Base-by-base conservation (phyloP, 306 rosid genomes). In the Prunus dulcis region DNA sequence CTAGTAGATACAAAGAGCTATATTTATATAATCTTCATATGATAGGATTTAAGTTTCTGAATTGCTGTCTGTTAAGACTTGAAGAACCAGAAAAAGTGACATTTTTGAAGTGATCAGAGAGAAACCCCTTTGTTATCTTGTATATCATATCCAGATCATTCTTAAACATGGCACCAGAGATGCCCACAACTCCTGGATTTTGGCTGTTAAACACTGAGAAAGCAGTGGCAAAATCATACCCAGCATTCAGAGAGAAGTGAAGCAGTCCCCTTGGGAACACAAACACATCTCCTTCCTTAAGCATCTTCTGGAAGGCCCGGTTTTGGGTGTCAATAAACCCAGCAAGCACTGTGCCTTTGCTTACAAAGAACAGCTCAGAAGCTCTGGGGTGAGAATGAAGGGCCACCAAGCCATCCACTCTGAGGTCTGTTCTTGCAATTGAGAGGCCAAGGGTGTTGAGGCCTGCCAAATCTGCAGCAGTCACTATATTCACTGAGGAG, bases 351-450 rank as follows among this genome's bases (percentile, higher is more conserved):
- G 6, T 13, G 3, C 96, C 96, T 69, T 86, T 63, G 52, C 55
- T 82, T 14, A 93, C 93, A 74, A 77, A 93, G 25, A 93, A 56
- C 77, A 91, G 76, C 82, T 93, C 90, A 1, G 87, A 82, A 43
- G 95, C 95, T 77, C 96, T 84, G 12, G 98, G 98, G 69, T 93
- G 93, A 27, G 86, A 85, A 73, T 93, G 95, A 32, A 80, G 81
- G 74, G 57, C 18, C 30, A 85, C 81, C 47, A 84, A 4, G 12
- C 97, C 98, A 28, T 84, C 91, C 0, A 62, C 34, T 11, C 83
- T 84, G 3, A 93, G 8, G 68, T 93, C 97, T 11, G 76, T 79
- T 85, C 97, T 81, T 1, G 89, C 85, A 61, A 90, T 67, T 3
- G 98, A 84, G 74, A 93, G 88, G 67, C 96, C 88, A 2, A 93